Percentiles rank a stretch among this genome's conserved stretches.
Evolutionary conservation across 805 yeast genomes (phyloP).

Genomic region (Sugiyamaella boreocaroliniensis): DNA sequence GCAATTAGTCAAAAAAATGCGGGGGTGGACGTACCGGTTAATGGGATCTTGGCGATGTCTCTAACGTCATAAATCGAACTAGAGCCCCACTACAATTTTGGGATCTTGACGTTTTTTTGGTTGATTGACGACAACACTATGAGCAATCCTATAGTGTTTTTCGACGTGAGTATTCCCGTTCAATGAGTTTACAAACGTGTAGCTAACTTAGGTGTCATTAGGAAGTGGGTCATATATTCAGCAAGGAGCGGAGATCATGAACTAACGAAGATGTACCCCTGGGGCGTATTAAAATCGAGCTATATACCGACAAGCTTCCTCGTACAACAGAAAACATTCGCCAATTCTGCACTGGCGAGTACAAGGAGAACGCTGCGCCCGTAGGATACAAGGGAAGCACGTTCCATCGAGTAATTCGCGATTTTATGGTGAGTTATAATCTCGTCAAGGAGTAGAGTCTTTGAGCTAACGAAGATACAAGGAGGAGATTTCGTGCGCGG

Average conservation of each 20-base stretch:
- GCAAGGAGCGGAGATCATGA: no score
- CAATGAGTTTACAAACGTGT: slow-evolving; percentile 2
- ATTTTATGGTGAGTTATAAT: slow-evolving; percentile 33
- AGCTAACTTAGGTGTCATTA: slow-evolving; percentile 20
- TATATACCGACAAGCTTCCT: slow-evolving; percentile 38
- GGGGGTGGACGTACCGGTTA: neutral
- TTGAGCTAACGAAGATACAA: slow-evolving; percentile 31
- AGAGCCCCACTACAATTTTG: neutral
- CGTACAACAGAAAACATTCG: slow-evolving; percentile 45
- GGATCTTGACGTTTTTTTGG: neutral
- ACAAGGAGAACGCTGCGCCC: slow-evolving; percentile 34
- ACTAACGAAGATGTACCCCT: slow-evolving; percentile 24
- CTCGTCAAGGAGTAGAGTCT: neutral
- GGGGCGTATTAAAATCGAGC: slow-evolving; percentile 42
- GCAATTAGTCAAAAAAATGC: no score
- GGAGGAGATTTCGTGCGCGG: slow-evolving; percentile 43
- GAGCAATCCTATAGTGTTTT: slow-evolving; percentile 35
- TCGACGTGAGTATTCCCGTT: slow-evolving; percentile 33
- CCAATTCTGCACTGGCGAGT: slow-evolving; percentile 48
- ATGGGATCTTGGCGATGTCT: neutral
- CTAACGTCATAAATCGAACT: neutral
- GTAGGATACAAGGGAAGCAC: slow-evolving; percentile 37
- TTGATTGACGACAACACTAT: neutral
- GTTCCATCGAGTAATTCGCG: slow-evolving; percentile 40
- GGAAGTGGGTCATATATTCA: slow-evolving; percentile 26